Evolutionary conservation across 345 rosid species (phyloP), one percentile per base, ranked within the genome.

Genomic region (Eutrema japonicum): DNA sequence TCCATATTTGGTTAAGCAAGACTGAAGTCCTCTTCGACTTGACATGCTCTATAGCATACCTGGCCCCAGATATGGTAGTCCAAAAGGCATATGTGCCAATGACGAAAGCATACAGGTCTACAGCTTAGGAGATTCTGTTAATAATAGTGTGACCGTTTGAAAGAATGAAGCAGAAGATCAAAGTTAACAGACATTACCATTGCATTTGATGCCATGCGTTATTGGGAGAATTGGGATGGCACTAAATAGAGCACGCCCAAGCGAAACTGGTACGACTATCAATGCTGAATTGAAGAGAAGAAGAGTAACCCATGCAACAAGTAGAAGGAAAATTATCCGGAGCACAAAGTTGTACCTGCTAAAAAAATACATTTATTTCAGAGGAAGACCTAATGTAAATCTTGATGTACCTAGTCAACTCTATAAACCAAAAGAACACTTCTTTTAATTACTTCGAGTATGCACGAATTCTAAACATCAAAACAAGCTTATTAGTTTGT

Each of bases 151-250:
- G 47, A 41, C 16, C 9, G 0, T 64, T n/a, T 32, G 14, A 42
- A 48, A 53, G 27, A 53, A 45, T 7, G 10, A 22, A 2, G 27
- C 48, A 40, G 16, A 40, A 37, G 6, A 53, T 27, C 22, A 59
- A 37, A 33, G 60, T 46, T 35, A 61, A 55, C 56, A 67, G 7
- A 57, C 8, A 14, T 67, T 88, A 95, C 99, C 99, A 46, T 95
- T 95, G 90, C 97, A 95, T 75, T 92, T 92, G 82, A 95, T 83
- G 77, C 98, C 99, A 64, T 92, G 99, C 68, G 99, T 92, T 82
- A 88, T 85, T 51, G 99, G 99, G 53, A 96, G 96, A 68, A 81
- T 85, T 68, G 99, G 99, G 77, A 96, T 88, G 74, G 88, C 85
- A 82, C 87, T 90, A 83, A 96, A 96, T 72, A 96, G 85, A 58